Evolutionary conservation across 208 protist species (phyloP).

Genomic region (Crithidia mellificae): DNA sequence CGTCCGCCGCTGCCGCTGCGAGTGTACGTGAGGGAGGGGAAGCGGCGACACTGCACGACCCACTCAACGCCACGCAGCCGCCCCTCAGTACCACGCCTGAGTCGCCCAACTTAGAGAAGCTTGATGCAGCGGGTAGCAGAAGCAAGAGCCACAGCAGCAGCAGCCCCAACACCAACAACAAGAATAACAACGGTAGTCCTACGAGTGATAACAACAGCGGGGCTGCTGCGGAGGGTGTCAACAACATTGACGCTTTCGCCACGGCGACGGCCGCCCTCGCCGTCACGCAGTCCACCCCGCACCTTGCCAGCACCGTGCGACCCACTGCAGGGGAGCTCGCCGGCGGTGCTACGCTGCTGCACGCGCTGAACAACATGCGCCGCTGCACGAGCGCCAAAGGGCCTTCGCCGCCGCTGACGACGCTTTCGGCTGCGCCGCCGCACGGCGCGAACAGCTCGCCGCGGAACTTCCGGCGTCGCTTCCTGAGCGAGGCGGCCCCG

Average conservation of each 20-base stretch:
- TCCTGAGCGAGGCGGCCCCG: constrained; percentile 5
- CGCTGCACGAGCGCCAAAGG: constrained; percentile 29
- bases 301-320: constrained; percentile 18
- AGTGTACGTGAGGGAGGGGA: no score
- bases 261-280: neutral
- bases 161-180: neutral
- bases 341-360: constrained; percentile 4
- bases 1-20: no score
- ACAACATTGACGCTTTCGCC: neutral
- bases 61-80: constrained; percentile 1
- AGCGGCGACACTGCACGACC: neutral
- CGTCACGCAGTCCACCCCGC: constrained; percentile 17
- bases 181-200: no score
- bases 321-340: neutral
- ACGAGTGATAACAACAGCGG: neutral
- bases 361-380: constrained; percentile 4
- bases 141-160: neutral
- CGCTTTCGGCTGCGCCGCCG: neutral
- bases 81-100: constrained; percentile 1
- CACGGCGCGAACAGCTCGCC: neutral
- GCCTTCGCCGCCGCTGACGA: neutral
- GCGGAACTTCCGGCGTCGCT: constrained; percentile 20
- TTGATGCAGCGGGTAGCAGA: no score
- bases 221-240: neutral
- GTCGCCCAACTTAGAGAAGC: neutral